phyloP scores from a whole-genome alignment of 352 stramenopile species.

The Globisporangium splendens region DNA sequence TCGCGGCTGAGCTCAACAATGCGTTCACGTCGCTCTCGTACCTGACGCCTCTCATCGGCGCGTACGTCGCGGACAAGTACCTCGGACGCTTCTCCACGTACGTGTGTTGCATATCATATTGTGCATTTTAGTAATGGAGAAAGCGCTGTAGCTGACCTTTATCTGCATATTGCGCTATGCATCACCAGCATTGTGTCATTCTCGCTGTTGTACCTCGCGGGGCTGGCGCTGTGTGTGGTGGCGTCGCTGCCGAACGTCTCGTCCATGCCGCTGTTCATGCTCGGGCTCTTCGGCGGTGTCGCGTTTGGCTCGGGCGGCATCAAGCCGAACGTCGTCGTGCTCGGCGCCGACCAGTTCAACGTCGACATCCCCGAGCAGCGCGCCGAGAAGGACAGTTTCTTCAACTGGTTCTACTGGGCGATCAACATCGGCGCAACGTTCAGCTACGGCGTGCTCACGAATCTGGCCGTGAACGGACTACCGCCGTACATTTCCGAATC shows the following conservation, averaged over 20 bases:
- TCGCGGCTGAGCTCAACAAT: conserved; percentile 86
- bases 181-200: conserved; percentile 62
- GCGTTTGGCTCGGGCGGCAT: conserved; percentile 69
- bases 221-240: conserved; percentile 68
- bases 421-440: conserved; percentile 91
- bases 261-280: conserved; percentile 70
- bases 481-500: conserved; percentile 71
- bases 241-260: conserved; percentile 48
- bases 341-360: conserved; percentile 83
- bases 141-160: neutral
- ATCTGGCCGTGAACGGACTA: conserved; percentile 88
- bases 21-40: conserved; percentile 84
- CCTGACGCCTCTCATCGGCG: conserved; percentile 76
- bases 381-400: conserved; percentile 86
- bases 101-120: conserved; percentile 7
- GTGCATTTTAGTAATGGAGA: neutral
- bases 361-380: conserved; percentile 61
- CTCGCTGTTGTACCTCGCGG: conserved; percentile 65
- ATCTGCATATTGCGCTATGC: neutral
- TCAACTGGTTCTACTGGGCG: conserved; percentile 94
- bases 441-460: conserved; percentile 89
- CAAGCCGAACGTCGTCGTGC: conserved; percentile 74
- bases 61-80: conserved; percentile 77
- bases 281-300: conserved; percentile 81
- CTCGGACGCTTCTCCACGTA: conserved; percentile 77